These are phyloP conservation scores for Schizosaccharomyces pombe DNA, from an alignment of 805 yeast genomes.

Conservation along the genomic window DNA sequence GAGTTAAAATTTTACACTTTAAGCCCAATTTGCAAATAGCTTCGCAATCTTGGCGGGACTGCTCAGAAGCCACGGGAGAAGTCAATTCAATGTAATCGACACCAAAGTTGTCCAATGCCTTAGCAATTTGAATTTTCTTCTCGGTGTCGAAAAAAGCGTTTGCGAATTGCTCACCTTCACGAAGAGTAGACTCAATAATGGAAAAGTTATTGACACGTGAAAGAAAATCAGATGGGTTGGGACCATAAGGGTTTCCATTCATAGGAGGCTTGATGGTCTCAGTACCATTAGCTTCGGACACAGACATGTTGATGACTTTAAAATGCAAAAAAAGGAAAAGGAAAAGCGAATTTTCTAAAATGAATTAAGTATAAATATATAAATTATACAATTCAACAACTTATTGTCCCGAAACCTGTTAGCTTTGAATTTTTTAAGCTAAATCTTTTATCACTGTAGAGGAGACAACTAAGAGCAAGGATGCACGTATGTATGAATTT, in stretches of 20 bases:
- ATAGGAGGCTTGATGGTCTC: background rate
- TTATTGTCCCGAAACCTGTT: too few species aligned
- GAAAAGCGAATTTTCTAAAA: too few species aligned
- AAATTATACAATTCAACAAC: too few species aligned
- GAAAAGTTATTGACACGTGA: slow-evolving; percentile 78
- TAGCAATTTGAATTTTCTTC: slow-evolving; percentile 89
- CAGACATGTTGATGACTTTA: too few species aligned
- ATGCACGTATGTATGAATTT: too few species aligned
- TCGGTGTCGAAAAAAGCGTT: slow-evolving; percentile 87
- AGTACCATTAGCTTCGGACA: background rate
- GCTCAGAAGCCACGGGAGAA: slow-evolving; percentile 94
- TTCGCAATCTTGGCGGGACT: slow-evolving; percentile 79
- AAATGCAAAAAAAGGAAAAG: too few species aligned
- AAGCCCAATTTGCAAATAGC: slow-evolving; percentile 94
- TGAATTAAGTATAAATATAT: too few species aligned
- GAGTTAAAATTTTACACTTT: slow-evolving; percentile 86
- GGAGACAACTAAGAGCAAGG: too few species aligned
- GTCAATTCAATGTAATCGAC: slow-evolving; percentile 95
- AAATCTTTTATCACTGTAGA: too few species aligned
- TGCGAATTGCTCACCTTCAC: slow-evolving; percentile 98
- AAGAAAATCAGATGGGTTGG: slow-evolving; percentile 77
- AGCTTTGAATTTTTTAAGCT: too few species aligned
- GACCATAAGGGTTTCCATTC: slow-evolving; percentile 48
- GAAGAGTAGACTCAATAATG: slow-evolving; percentile 77
- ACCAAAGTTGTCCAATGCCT: slow-evolving; percentile 90